Evolutionary conservation across 805 yeast species (phyloP).

Genomic region (Debaryomyces maramus): DNA sequence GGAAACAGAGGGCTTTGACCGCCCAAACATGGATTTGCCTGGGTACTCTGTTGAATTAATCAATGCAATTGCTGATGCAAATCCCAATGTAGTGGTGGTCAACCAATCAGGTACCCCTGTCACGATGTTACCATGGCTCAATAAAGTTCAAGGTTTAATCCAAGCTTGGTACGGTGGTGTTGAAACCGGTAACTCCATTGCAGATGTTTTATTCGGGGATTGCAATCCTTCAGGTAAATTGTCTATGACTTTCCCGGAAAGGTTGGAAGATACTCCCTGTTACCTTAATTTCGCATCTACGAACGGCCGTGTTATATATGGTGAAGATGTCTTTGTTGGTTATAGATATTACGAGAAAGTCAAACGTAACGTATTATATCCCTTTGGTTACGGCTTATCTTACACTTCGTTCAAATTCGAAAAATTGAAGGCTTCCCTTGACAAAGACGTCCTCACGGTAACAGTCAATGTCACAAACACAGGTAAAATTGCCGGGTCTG

Average conservation of each 20-base stretch:
- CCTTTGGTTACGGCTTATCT: constrained; percentile 65
- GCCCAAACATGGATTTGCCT: constrained; percentile 52
- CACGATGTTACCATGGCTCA: constrained; percentile 50
- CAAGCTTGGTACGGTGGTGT: constrained; percentile 61
- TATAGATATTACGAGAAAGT: constrained; percentile 59
- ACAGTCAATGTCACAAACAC: constrained; percentile 47
- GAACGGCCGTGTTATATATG: constrained; percentile 56
- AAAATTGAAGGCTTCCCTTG: constrained; percentile 32
- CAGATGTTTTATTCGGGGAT: constrained; percentile 61
- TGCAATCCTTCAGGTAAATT: constrained; percentile 61
- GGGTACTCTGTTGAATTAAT: constrained; percentile 47
- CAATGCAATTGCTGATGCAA: constrained; percentile 43
- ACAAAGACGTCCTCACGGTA: constrained; percentile 28
- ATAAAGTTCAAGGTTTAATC: constrained; percentile 41
- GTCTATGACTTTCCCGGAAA: constrained; percentile 54
- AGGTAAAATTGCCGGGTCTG: constrained; percentile 51
- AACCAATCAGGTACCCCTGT: constrained; percentile 65
- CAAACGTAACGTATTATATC: constrained; percentile 49
- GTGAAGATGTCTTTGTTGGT: constrained; percentile 67
- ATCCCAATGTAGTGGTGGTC: constrained; percentile 53
- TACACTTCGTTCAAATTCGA: constrained; percentile 51
- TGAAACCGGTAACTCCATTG: constrained; percentile 58
- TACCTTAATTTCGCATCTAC: constrained; percentile 51
- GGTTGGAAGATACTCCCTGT: constrained; percentile 55
- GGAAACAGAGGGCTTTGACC: constrained; percentile 63